Conservation (phyloP, 1,139 yeast genomes). For the Saccharomyces hybrid region DNA sequence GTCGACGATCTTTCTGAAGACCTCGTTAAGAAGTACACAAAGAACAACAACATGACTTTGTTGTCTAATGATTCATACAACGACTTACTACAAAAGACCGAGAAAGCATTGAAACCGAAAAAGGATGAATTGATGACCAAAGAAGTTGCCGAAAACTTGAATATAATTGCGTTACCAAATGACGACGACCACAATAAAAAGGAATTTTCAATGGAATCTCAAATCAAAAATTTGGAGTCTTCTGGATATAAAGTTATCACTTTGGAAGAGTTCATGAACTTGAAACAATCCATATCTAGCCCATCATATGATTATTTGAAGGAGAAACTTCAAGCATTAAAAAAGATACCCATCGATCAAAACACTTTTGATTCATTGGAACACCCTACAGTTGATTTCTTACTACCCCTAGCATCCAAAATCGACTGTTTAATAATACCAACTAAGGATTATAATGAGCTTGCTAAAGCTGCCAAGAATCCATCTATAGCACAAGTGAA, state of each 20-base stretch:
- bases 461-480: background rate
- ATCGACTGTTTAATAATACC: slow-evolving; percentile 4
- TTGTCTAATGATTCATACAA: slow-evolving; percentile 1
- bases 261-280: background rate
- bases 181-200: background rate
- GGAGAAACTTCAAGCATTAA: slow-evolving; percentile 14
- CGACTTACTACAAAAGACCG: background rate
- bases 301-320: slow-evolving; percentile 32
- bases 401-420: slow-evolving; percentile 1
- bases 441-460: slow-evolving; percentile 2
- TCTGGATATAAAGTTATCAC: background rate
- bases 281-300: slow-evolving; percentile 5
- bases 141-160: background rate
- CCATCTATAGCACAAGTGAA: background rate
- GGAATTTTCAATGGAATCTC: background rate
- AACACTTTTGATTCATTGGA: slow-evolving; percentile 6
- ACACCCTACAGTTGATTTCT: slow-evolving; percentile 17
- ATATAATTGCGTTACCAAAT: background rate
- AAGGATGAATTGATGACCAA: background rate
- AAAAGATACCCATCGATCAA: slow-evolving; percentile 19
- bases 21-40: background rate
- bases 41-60: slow-evolving; percentile 1
- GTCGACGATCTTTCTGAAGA: background rate
- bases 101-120: background rate
- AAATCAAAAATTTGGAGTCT: background rate